These are phyloP conservation scores for Pseudocercospora fijiensis DNA, from an alignment of 2,329 filamentous ascomycete genomes.

Conservation along the genomic window DNA sequence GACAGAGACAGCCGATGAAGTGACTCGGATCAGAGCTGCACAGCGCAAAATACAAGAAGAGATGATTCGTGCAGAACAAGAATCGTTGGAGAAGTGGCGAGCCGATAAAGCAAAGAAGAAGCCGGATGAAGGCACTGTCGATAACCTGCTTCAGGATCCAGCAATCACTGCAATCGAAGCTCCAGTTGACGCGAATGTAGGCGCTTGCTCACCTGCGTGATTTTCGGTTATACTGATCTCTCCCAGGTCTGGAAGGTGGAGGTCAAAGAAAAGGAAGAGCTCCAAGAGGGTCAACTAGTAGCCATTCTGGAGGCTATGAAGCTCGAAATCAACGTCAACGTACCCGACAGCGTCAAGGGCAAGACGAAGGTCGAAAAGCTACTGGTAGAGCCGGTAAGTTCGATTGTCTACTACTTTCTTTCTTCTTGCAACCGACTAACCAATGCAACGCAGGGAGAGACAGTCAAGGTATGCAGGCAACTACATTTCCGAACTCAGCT, in stretches of 20 bases:
- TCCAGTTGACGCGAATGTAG: constrained; percentile 48
- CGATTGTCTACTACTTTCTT: not conserved
- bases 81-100: constrained; percentile 45
- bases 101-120: constrained; percentile 46
- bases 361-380: constrained; percentile 43
- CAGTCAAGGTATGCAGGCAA: constrained; percentile 12
- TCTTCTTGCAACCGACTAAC: not conserved
- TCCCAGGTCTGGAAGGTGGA: constrained; percentile 43
- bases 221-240: not conserved
- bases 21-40: constrained; percentile 45
- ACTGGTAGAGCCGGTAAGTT: constrained; percentile 41
- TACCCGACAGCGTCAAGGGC: constrained; percentile 34
- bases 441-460: constrained; percentile 11
- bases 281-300: constrained; percentile 40
- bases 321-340: constrained; percentile 48
- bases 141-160: constrained; percentile 46
- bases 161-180: constrained; percentile 43
- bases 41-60: constrained; percentile 52
- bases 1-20: constrained; percentile 49
- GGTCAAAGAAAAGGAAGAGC: constrained; percentile 40
- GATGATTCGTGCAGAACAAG: constrained; percentile 50
- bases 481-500: not conserved
- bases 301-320: constrained; percentile 51
- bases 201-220: not conserved
- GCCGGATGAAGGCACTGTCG: constrained; percentile 51